phyloP scores from a whole-genome alignment of 2,329 filamentous ascomycete genomes.

The Trichoderma sp. region DNA sequence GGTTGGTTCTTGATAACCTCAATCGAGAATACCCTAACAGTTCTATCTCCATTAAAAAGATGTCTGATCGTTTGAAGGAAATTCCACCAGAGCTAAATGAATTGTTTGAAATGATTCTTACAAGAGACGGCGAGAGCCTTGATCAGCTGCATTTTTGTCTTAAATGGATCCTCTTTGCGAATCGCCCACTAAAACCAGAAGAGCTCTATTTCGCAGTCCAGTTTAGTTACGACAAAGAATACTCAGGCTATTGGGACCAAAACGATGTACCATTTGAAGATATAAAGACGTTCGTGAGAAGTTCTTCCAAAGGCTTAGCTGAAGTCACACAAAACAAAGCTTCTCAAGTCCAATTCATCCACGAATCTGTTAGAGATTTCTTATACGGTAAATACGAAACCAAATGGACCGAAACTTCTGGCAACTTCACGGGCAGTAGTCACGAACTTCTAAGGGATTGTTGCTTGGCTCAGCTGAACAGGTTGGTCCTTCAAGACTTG shows the following conservation, averaged over 20 bases:
- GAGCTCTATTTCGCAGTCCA: constrained; percentile 41
- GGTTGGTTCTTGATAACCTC: constrained; percentile 38
- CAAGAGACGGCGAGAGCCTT: constrained; percentile 41
- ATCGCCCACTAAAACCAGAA: constrained; percentile 37
- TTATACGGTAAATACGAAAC: constrained; percentile 36
- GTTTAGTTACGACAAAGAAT: not conserved
- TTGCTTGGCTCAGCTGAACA: not conserved
- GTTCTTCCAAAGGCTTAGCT: constrained; percentile 44
- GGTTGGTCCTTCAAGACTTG: not conserved
- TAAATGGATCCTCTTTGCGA: constrained; percentile 51
- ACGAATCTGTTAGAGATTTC: constrained; percentile 49
- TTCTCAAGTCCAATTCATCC: constrained; percentile 44
- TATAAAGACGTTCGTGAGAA: constrained; percentile 33
- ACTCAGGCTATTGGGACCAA: not conserved
- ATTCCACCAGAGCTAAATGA: constrained; percentile 42
- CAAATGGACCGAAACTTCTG: fast-evolving
- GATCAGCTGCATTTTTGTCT: constrained; percentile 44
- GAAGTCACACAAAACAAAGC: constrained; percentile 33
- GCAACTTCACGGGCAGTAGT: not conserved
- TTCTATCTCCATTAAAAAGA: constrained; percentile 24
- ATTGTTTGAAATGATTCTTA: constrained; percentile 52
- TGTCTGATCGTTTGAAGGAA: constrained; percentile 26
- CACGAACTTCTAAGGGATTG: not conserved
- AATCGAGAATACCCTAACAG: constrained; percentile 34
- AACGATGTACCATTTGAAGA: constrained; percentile 7